These are phyloP conservation scores for Spathaspora girioi DNA, from an alignment of 805 yeast genomes.

Conservation along the genomic window DNA sequence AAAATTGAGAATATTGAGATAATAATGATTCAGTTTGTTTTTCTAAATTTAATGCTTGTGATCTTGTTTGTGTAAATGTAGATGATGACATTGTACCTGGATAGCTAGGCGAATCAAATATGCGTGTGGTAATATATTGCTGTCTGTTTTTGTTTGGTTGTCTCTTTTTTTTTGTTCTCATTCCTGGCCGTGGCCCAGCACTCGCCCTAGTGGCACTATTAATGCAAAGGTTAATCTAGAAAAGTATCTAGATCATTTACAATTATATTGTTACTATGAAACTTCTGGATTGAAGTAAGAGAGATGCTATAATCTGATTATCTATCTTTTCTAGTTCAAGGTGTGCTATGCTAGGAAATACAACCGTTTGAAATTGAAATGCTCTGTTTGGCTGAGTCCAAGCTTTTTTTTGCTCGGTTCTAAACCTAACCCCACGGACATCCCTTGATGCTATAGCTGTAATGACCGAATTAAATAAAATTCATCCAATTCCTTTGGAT, in stretches of 20 bases:
- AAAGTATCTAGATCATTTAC: too few relatives aligned
- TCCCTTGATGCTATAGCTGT: not conserved
- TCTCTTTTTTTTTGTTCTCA: too few relatives aligned
- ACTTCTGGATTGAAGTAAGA: too few relatives aligned
- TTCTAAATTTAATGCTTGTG: conserved; percentile 68
- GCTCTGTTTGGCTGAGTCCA: not conserved
- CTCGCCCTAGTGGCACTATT: too few relatives aligned
- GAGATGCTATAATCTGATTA: too few relatives aligned
- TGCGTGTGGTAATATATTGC: not conserved
- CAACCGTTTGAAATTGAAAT: not conserved
- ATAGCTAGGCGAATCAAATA: not conserved
- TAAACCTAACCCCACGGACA: too few relatives aligned
- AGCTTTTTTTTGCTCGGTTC: not conserved
- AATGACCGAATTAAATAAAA: not conserved
- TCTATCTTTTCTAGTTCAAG: too few relatives aligned
- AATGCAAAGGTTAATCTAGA: too few relatives aligned
- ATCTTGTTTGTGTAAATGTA: conserved; percentile 63
- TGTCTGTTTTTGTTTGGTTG: not conserved
- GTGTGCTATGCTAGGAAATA: not conserved
- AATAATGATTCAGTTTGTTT: conserved; percentile 62
- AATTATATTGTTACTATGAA: too few relatives aligned
- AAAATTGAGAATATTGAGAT: conserved; percentile 32
- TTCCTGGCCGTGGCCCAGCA: too few relatives aligned
- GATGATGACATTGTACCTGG: conserved; percentile 27
- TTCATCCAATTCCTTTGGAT: conserved; percentile 1